Evolutionary conservation across 208 protist genomes (phyloP).

Genomic region (Leishmania tropica): DNA sequence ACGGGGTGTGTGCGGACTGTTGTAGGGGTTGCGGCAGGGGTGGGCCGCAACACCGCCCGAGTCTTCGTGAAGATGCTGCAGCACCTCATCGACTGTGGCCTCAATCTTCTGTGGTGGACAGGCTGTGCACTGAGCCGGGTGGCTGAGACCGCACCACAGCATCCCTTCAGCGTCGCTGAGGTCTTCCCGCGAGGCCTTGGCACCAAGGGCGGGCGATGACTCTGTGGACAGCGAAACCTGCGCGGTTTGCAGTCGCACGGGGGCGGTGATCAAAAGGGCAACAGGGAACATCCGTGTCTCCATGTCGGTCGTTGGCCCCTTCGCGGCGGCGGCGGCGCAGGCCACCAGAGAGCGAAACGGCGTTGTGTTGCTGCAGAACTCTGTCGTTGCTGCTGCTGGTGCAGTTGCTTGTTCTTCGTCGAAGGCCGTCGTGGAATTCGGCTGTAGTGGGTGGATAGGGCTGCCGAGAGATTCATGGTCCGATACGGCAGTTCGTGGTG

Average conservation of each 20-base stretch:
- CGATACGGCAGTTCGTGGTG: background rate
- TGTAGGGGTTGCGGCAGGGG: background rate
- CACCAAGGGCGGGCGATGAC: background rate
- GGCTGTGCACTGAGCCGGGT: background rate
- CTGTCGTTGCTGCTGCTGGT: background rate
- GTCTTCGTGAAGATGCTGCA: background rate
- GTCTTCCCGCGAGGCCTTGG: background rate
- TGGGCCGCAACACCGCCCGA: background rate
- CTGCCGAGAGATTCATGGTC: background rate
- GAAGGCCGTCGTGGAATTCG: background rate
- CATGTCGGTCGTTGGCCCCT: constrained; percentile 9
- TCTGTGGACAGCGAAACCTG: background rate
- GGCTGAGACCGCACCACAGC: background rate
- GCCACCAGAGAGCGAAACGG: background rate
- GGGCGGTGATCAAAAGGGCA: background rate
- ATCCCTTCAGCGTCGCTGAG: background rate
- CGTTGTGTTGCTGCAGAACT: background rate
- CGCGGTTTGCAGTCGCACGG: background rate
- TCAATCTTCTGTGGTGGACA: background rate
- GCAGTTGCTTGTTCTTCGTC: background rate
- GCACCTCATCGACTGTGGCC: background rate
- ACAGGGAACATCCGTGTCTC: constrained; percentile 21
- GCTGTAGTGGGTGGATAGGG: background rate
- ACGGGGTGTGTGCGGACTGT: constrained; percentile 13
- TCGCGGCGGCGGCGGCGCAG: background rate